These are phyloP conservation scores for Pseudomonodictys pantanalensis DNA, from an alignment of 495 filamentous ascomycete species.

Conservation along the genomic window DNA sequence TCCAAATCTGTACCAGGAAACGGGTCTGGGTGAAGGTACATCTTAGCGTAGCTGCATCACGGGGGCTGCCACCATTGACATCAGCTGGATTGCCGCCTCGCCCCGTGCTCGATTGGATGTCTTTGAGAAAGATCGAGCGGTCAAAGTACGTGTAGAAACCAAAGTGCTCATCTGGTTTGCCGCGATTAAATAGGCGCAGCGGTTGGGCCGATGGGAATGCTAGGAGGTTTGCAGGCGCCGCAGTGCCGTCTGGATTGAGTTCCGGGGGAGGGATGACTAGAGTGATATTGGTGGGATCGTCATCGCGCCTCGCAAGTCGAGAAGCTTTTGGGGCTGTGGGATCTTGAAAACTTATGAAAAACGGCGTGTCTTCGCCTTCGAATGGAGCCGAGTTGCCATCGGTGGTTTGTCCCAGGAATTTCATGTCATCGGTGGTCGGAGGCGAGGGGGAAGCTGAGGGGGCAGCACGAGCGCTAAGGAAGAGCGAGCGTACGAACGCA, in stretches of 20 bases:
- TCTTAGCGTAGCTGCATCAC: slow-evolving; percentile 59
- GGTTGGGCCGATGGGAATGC: slow-evolving; percentile 71
- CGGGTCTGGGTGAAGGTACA: slow-evolving; percentile 83
- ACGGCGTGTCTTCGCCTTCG: slow-evolving; percentile 66
- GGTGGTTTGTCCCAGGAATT: slow-evolving; percentile 79
- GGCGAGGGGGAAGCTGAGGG: slow-evolving; percentile 59
- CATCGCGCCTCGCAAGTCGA: slow-evolving; percentile 19
- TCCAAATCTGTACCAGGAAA: slow-evolving; percentile 92
- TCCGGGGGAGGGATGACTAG: slow-evolving; percentile 59
- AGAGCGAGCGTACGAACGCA: slow-evolving; percentile 24
- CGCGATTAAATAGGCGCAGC: slow-evolving; percentile 80
- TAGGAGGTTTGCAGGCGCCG: slow-evolving; percentile 66
- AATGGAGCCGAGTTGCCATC: slow-evolving; percentile 61
- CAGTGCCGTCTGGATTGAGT: slow-evolving; percentile 63
- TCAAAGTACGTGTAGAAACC: slow-evolving; percentile 92
- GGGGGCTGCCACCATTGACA: slow-evolving; percentile 59
- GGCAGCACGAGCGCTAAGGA: slow-evolving; percentile 16
- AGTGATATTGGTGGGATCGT: slow-evolving; percentile 49
- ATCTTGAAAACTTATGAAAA: slow-evolving; percentile 55
- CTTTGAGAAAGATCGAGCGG: slow-evolving; percentile 76
- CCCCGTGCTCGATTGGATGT: slow-evolving; percentile 26
- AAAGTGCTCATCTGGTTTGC: slow-evolving; percentile 76
- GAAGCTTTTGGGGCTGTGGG: slow-evolving; percentile 6
- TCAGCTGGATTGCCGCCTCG: slow-evolving; percentile 52
- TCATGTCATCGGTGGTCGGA: slow-evolving; percentile 65